A percentile compares a stretch with the other conserved stretches of the same genome.
phyloP scores from a whole-genome alignment of 116 monocot species.

The Zostera marina region DNA sequence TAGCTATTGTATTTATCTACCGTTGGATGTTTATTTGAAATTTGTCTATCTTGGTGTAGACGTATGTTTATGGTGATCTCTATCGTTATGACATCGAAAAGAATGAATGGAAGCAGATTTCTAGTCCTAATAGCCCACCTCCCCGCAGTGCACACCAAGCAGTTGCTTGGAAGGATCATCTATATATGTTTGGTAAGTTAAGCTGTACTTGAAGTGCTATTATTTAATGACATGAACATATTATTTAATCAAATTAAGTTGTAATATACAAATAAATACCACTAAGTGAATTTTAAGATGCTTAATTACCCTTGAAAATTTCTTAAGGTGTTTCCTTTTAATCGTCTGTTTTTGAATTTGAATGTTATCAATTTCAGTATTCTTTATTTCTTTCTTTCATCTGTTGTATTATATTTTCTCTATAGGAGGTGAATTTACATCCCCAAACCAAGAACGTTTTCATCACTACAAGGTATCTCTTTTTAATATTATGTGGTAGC shows the following conservation, averaged over 20 bases:
- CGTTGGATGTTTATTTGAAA: background rate
- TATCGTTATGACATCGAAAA: constrained; percentile 95
- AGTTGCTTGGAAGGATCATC: constrained; percentile 86
- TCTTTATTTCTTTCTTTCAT: background rate
- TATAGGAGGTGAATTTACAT: constrained; percentile 94
- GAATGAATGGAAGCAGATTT: constrained; percentile 87
- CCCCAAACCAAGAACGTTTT: constrained; percentile 96
- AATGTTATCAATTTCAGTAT: background rate
- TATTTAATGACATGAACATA: no score
- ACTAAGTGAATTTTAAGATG: no score
- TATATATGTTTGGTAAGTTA: constrained; percentile 79
- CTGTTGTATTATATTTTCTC: background rate
- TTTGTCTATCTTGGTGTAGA: constrained; percentile 31
- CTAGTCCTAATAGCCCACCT: constrained; percentile 92
- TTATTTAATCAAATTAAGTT: no score
- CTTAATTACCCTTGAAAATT: no score
- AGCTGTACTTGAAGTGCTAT: background rate
- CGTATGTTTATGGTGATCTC: constrained; percentile 96
- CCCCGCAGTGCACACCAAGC: constrained; percentile 96
- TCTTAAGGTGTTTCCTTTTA: no score
- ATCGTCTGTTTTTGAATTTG: no score
- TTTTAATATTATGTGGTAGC: background rate
- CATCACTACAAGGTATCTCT: constrained; percentile 88
- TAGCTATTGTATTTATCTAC: background rate
- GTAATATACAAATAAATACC: no score